These are phyloP conservation scores for Aspergillus taichungensis DNA, from an alignment of 495 filamentous ascomycete genomes.

Conservation along the genomic window DNA sequence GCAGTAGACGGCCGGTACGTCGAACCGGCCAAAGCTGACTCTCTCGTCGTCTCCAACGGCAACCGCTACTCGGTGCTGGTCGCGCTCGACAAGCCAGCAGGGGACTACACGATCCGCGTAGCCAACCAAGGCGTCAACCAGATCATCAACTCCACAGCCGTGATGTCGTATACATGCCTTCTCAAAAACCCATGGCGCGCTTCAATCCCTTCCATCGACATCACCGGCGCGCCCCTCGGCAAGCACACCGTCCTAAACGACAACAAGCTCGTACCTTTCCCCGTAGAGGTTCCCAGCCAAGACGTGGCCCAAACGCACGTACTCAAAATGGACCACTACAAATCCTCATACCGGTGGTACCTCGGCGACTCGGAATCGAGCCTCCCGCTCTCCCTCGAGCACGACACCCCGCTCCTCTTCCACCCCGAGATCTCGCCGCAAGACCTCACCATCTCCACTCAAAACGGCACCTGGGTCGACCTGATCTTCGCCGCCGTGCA, in stretches of 20 bases:
- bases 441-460: slow-evolving; percentile 40
- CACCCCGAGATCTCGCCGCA: slow-evolving; percentile 26
- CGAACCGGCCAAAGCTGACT: slow-evolving; percentile 25
- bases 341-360: slow-evolving; percentile 38
- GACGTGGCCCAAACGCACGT: slow-evolving; percentile 31
- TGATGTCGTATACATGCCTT: slow-evolving; percentile 12
- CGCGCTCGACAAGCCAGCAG: slow-evolving; percentile 24
- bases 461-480: slow-evolving; percentile 50
- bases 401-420: slow-evolving; percentile 40
- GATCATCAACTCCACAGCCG: slow-evolving; percentile 24
- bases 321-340: slow-evolving; percentile 26
- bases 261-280: slow-evolving; percentile 31
- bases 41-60: slow-evolving; percentile 22
- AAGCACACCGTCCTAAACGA: slow-evolving; percentile 33
- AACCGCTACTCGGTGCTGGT: slow-evolving; percentile 33
- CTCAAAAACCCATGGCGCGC: slow-evolving; percentile 2
- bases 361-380: slow-evolving; percentile 26
- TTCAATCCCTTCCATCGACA: slow-evolving; percentile 32
- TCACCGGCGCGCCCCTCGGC: slow-evolving; percentile 22
- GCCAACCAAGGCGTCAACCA: slow-evolving; percentile 23
- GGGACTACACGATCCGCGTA: slow-evolving; percentile 30
- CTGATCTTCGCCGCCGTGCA: slow-evolving; percentile 36
- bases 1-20: slow-evolving; percentile 37
- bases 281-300: slow-evolving; percentile 24
- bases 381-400: slow-evolving; percentile 24